Evolutionary conservation across 495 filamentous ascomycete genomes (phyloP).

Genomic region (Penicillium tannophilum): DNA sequence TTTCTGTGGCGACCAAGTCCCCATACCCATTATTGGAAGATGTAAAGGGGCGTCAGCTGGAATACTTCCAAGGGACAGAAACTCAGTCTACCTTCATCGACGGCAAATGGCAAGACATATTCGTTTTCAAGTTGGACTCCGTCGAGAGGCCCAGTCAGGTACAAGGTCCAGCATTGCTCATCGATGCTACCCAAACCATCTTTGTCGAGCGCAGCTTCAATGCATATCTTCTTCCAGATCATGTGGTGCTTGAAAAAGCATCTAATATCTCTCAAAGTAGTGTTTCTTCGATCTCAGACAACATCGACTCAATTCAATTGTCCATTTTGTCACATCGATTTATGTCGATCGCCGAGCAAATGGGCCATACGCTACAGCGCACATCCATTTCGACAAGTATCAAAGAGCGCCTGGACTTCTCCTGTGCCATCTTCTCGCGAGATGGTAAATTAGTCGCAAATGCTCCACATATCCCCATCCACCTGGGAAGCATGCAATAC

Average conservation of each 20-base stretch:
- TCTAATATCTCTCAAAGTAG: slow-evolving; percentile 64
- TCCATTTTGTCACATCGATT: slow-evolving; percentile 90
- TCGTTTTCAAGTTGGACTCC: neutral
- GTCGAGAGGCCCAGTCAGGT: neutral
- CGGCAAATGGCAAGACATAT: neutral
- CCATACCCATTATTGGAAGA: neutral
- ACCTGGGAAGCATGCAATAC: slow-evolving; percentile 84
- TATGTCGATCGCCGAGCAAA: slow-evolving; percentile 43
- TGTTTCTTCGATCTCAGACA: slow-evolving; percentile 49
- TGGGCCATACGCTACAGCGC: slow-evolving; percentile 39
- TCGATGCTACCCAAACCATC: slow-evolving; percentile 7
- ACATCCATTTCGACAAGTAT: slow-evolving; percentile 38
- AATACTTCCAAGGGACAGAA: neutral
- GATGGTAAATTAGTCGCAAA: slow-evolving; percentile 42
- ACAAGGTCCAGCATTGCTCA: slow-evolving; percentile 5
- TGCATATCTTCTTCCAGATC: slow-evolving; percentile 14
- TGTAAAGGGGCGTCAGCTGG: neutral
- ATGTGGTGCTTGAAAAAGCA: slow-evolving; percentile 11
- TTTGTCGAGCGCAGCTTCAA: slow-evolving; percentile 3
- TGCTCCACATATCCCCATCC: slow-evolving; percentile 78
- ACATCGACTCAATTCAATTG: slow-evolving; percentile 74
- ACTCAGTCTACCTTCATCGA: neutral
- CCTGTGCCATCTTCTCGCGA: slow-evolving; percentile 39
- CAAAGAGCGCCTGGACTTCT: slow-evolving; percentile 44
- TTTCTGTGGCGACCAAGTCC: neutral